These are phyloP conservation scores for Kockovaella imperatae DNA, from an alignment of 768 basidiomycete genomes.

Conservation along the genomic window DNA sequence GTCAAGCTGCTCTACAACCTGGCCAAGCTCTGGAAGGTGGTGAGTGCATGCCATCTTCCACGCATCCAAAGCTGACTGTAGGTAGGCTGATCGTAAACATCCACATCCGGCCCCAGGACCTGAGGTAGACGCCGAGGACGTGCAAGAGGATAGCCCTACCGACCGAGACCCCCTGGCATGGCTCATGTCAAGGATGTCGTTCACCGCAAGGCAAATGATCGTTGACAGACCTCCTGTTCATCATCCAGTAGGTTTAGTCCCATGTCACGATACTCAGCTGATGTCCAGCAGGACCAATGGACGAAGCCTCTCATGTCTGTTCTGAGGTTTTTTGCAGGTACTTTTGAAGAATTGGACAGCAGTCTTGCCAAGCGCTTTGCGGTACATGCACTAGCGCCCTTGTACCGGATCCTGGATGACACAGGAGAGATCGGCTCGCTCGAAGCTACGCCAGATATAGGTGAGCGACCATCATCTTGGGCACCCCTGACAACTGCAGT, in stretches of 20 bases:
- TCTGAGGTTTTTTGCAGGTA: conserved; percentile 89
- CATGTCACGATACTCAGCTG: background rate
- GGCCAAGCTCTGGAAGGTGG: conserved; percentile 62
- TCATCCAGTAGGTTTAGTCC: conserved; percentile 1
- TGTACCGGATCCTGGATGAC: conserved; percentile 81
- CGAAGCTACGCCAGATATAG: conserved; percentile 20
- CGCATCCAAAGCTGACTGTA: background rate
- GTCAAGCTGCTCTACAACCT: conserved; percentile 90
- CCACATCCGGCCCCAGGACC: background rate
- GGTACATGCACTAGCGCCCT: conserved; percentile 73
- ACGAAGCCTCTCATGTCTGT: conserved; percentile 68
- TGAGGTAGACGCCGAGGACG: conserved; percentile 22
- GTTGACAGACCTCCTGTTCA: conserved; percentile 32
- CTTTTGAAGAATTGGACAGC: conserved; percentile 64
- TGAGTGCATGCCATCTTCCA: conserved; percentile 8
- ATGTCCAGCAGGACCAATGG: conserved; percentile 61
- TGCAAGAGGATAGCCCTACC: conserved; percentile 34
- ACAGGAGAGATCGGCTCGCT: conserved; percentile 47
- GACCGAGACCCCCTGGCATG: conserved; percentile 59
- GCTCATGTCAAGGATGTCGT: conserved; percentile 91
- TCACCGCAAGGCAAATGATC: conserved; percentile 53
- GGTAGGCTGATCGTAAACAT: background rate
- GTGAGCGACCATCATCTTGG: conserved; percentile 15
- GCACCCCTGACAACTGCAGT: conserved; percentile 48
- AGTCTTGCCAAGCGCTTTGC: conserved; percentile 60